A percentile compares a stretch with the other conserved stretches of the same genome.
phyloP scores from a whole-genome alignment of 345 rosid genomes.

The Syzygium aromaticum region DNA sequence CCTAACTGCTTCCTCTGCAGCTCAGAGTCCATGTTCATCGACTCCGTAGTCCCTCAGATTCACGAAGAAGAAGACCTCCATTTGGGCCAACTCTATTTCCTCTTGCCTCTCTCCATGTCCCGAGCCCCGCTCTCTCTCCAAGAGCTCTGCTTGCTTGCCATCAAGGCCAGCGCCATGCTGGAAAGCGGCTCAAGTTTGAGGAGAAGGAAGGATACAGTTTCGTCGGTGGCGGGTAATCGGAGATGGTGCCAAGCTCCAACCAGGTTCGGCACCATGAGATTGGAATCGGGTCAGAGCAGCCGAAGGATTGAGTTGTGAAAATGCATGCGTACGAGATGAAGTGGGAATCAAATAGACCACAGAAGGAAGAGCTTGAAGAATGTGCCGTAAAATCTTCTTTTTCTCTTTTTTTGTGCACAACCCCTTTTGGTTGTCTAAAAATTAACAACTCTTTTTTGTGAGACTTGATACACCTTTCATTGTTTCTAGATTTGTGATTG shows the following conservation, averaged over 20 bases:
- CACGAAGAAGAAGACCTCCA: not conserved
- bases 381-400: not conserved
- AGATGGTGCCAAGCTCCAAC: not conserved
- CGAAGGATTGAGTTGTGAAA: not conserved
- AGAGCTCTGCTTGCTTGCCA: not conserved
- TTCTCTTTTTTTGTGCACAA: not conserved
- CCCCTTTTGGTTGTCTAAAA: not conserved
- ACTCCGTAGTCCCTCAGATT: not conserved
- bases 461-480: not conserved
- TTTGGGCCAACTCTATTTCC: conserved; percentile 40
- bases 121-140: not conserved
- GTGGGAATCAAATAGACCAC: not conserved
- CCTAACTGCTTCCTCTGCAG: not conserved
- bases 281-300: not conserved
- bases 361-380: not conserved
- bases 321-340: not conserved
- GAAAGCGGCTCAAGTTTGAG: not conserved
- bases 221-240: not conserved
- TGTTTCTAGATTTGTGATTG: not conserved
- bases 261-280: not conserved
- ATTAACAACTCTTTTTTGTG: not conserved
- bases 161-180: not conserved
- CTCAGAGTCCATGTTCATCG: not conserved
- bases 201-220: not conserved
- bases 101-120: conserved; percentile 48